Evolutionary conservation across 768 basidiomycete species (phyloP), one percentile per base, ranked within the genome.

Genomic region (Termitomyces sp.): DNA sequence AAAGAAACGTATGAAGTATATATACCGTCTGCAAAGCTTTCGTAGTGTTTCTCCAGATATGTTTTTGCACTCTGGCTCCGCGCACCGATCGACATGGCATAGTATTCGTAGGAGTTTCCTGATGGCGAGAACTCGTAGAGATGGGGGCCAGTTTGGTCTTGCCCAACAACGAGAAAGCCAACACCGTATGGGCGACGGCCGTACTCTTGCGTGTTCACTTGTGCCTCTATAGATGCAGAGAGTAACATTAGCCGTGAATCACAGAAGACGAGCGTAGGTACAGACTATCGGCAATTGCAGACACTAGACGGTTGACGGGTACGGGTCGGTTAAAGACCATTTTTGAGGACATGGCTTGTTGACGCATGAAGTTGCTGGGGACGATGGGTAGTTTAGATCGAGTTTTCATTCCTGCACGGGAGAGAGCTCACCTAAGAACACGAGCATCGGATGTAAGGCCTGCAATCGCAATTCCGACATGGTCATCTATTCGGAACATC

Each of bases 401-500:
- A 34, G 37, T 46, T 32, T 22, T 9, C 21, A 9, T 19, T 45
- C 35, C 28, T 9, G 5, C 14, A 28, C 3, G 10, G 5, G 15
- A 14, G 4, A 30, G 10, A 34, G 3, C 79, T 57, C 61, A 94
- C 95, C 93, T 96, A 63, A 99, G 72, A 2, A 98, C 97, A 69
- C 97, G 89, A 43, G 97, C 97, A 76, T 99, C 97, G 45, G 91
- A 94, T 9, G 97, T 99, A 59, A 99, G 76, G n/a, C 97, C 97
- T 49, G 97, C 97, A 68, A 99, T 98, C 47, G 95, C 96, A 65
- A 99, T 93, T n/a, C 97, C 97, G 63, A 97, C 87, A 74, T 99
- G 97, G 71, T 98, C 94, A 67, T 99, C 97, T 85, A 99, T 96
- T 66, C 94, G 82, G 72, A 96, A 97, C 88, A 98, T 90, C 81